Percentiles rank a stretch among this genome's conserved stretches.
Conservation (phyloP, 2,329 filamentous ascomycete genomes). For the Fonsecaea pugnacius region DNA sequence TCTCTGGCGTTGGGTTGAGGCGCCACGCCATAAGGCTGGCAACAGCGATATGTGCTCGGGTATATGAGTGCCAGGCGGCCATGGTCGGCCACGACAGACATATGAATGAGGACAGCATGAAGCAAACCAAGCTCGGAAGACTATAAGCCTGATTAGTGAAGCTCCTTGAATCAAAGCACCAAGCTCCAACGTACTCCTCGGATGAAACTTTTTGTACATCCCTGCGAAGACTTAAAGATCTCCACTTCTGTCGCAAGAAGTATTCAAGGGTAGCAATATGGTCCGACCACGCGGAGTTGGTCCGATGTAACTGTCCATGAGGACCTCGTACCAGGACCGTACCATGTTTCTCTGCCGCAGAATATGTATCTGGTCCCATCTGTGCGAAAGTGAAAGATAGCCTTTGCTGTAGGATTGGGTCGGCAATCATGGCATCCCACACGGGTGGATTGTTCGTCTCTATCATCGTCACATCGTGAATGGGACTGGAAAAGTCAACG, state of each 20-base stretch:
- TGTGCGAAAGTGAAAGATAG: conserved; percentile 8
- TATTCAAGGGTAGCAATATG: conserved; percentile 20
- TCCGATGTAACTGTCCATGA: conserved; percentile 12
- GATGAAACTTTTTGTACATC: not conserved
- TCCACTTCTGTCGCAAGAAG: conserved; percentile 18
- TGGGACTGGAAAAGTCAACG: not conserved
- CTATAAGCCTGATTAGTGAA: conserved; percentile 3
- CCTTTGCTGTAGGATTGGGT: conserved; percentile 6
- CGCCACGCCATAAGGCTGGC: conserved; percentile 25
- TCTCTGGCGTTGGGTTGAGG: conserved; percentile 12
- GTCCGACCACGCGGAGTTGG: conserved; percentile 20
- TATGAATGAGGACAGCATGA: conserved; percentile 23
- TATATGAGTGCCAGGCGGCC: conserved; percentile 26
- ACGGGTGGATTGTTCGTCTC: not conserved
- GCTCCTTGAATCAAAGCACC: not conserved
- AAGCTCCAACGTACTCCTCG: not conserved
- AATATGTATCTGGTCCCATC: conserved; percentile 9
- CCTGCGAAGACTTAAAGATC: not conserved
- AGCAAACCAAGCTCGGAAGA: conserved; percentile 16
- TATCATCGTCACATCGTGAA: not conserved
- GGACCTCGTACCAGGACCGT: conserved; percentile 11
- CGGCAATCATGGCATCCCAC: conserved; percentile 14
- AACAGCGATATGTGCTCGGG: conserved; percentile 15
- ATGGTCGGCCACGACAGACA: conserved; percentile 24
- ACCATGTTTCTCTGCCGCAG: not conserved